Evolutionary conservation across 805 yeast species (phyloP), one percentile per base, ranked within the genome.

Genomic region (Groenewaldozyma tartarivorans): DNA sequence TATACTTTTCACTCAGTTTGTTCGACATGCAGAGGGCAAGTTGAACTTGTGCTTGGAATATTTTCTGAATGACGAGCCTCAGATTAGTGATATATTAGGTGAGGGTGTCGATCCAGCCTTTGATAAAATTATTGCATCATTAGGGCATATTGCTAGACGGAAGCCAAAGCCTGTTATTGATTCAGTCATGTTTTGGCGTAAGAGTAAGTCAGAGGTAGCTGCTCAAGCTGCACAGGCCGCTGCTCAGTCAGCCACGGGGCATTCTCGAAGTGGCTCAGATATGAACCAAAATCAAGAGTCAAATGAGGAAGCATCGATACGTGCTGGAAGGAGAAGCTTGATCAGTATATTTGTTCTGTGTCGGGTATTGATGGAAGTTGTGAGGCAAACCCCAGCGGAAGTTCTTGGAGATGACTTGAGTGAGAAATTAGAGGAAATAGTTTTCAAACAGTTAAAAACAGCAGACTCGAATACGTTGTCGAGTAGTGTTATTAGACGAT

Each of bases 141-240:
- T 92, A 41, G 98, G 98, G 5, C 84, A 84, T 57, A 84, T 92
- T 30, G 94, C 98, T 1, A 72, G 86, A 42, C 71, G 80, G 20
- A 84, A 86, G 49, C 96, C 97, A 0, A 88, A 86, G 55, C 95
- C 96, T 0, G 96, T 92, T 1, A 87, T 94, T 26, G 99, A 92
- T 59, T 86, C 95, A 4, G 95, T 92, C 45, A 88, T 92, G 97
- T 88, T 84, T 57, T 92, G 99, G 99, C 72, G 97, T 45, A 85
- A 90, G 57, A 77, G 90, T 1, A 92, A 92, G 59, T 79, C 94
- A 11, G 97, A 90, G 52, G 79, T 82, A 2, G 85, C 94, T 2
- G 74, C 75, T 21, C 65, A 72, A 60, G 77, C 81, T 1, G 68
- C 75, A 16, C 71, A 69, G 32, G 67, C 71, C 56, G 32, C 9